Conservation (phyloP, 805 yeast genomes). For the Metschnikowia aberdeeniae region DNA sequence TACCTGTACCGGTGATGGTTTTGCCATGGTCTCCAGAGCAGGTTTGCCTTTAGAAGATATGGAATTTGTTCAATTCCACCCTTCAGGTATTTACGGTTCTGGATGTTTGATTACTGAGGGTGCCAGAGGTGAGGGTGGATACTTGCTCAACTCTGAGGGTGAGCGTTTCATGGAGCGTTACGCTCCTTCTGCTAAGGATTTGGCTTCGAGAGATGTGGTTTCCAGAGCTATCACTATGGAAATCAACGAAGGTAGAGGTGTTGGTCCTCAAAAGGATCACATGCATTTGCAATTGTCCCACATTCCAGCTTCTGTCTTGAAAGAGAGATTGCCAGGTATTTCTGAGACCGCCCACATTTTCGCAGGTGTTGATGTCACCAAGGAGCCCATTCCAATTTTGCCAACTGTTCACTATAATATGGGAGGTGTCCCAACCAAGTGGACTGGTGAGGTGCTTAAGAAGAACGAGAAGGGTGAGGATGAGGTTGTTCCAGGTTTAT, state of each 20-base stretch:
- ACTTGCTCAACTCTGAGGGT: conserved; percentile 92
- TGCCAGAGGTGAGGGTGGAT: conserved; percentile 99
- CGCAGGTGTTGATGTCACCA: conserved; percentile 99
- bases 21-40: conserved; percentile 97
- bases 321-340: conserved; percentile 98
- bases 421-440: conserved; percentile 99
- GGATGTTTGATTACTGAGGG: conserved; percentile 99
- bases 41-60: conserved; percentile 96
- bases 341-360: conserved; percentile 97
- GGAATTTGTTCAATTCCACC: conserved; percentile 98
- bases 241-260: conserved; percentile 98
- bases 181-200: conserved; percentile 97
- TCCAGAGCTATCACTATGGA: conserved; percentile 98
- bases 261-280: conserved; percentile 94
- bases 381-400: conserved; percentile 96
- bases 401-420: conserved; percentile 99
- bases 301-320: conserved; percentile 83
- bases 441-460: conserved; percentile 91
- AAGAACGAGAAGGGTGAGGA: conserved; percentile 85
- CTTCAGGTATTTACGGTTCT: conserved; percentile 98
- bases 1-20: conserved; percentile 99
- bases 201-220: conserved; percentile 97
- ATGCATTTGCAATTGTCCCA: conserved; percentile 91
- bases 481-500: conserved; percentile 83
- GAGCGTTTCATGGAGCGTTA: conserved; percentile 99